These are phyloP conservation scores for Aspergillus jensenii DNA, from an alignment of 2,329 filamentous ascomycete species.

Conservation along the genomic window DNA sequence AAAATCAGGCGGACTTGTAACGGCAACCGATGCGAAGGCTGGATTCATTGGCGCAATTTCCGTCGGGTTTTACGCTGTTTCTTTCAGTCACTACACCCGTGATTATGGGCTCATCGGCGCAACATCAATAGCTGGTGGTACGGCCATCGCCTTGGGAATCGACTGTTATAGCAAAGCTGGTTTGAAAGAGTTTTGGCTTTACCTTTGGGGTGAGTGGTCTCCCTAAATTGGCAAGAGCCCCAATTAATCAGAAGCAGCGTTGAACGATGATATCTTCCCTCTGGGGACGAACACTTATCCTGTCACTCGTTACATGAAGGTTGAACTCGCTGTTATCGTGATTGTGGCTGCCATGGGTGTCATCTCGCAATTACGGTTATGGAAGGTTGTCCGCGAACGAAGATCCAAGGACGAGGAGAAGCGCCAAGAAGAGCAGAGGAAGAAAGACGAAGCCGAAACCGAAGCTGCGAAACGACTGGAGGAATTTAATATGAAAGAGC, in stretches of 20 bases:
- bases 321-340: slow-evolving; percentile 76
- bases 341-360: slow-evolving; percentile 74
- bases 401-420: slow-evolving; percentile 47
- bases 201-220: slow-evolving; percentile 68
- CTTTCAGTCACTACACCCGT: slow-evolving; percentile 75
- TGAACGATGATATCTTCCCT: slow-evolving; percentile 81
- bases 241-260: slow-evolving; percentile 38
- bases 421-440: slow-evolving; percentile 55
- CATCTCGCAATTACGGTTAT: slow-evolving; percentile 81
- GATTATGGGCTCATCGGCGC: slow-evolving; percentile 73
- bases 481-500: slow-evolving; percentile 45
- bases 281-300: slow-evolving; percentile 76
- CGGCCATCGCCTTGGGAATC: slow-evolving; percentile 75
- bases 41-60: slow-evolving; percentile 76
- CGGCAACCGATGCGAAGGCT: slow-evolving; percentile 60
- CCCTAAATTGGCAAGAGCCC: not conserved
- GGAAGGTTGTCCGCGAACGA: slow-evolving; percentile 69
- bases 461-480: slow-evolving; percentile 63
- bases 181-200: slow-evolving; percentile 94
- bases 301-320: slow-evolving; percentile 78
- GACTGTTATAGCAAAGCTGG: slow-evolving; percentile 90
- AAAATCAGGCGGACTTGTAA: slow-evolving; percentile 72
- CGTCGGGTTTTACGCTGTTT: slow-evolving; percentile 67
- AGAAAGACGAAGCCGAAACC: slow-evolving; percentile 63
- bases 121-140: slow-evolving; percentile 80